These are phyloP conservation scores for Hypoxylon rickii DNA, from an alignment of 495 filamentous ascomycete genomes.

Conservation along the genomic window DNA sequence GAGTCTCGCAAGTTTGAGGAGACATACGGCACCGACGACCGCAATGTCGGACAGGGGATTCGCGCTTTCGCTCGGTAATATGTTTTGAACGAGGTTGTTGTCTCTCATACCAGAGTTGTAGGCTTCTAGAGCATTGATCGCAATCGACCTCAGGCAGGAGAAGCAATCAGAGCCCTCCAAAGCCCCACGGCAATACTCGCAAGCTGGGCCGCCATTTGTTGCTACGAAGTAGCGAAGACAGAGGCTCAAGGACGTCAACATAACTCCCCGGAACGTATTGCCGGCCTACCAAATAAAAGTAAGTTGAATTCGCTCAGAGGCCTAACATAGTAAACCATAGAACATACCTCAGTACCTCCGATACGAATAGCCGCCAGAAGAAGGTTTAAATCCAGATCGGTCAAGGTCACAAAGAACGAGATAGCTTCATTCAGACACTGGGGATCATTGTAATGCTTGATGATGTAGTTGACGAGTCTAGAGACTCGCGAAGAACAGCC, in stretches of 20 bases:
- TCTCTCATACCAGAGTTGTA: constrained; percentile 39
- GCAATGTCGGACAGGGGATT: constrained; percentile 52
- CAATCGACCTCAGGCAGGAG: constrained; percentile 42
- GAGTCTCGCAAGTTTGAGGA: constrained; percentile 51
- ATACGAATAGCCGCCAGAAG: constrained; percentile 5
- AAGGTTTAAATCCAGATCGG: not conserved
- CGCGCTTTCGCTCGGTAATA: constrained; percentile 17
- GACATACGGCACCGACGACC: constrained; percentile 48
- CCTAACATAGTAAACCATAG: not conserved
- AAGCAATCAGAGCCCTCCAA: constrained; percentile 31
- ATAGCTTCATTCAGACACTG: constrained; percentile 39
- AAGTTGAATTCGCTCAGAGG: not conserved
- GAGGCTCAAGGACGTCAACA: constrained; percentile 15
- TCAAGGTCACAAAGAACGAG: constrained; percentile 29
- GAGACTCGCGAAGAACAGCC: constrained; percentile 27
- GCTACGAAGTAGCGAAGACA: constrained; percentile 19
- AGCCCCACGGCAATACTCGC: constrained; percentile 34
- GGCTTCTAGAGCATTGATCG: constrained; percentile 31
- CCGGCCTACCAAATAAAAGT: constrained; percentile 5
- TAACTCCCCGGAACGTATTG: not conserved
- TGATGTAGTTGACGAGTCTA: constrained; percentile 39
- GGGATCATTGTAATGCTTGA: constrained; percentile 40
- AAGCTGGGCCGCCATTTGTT: constrained; percentile 13
- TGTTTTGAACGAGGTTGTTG: constrained; percentile 22
- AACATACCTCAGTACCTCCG: constrained; percentile 13